Conservation (phyloP, 331 rosid genomes). For the Erythrophleum ivorense region DNA sequence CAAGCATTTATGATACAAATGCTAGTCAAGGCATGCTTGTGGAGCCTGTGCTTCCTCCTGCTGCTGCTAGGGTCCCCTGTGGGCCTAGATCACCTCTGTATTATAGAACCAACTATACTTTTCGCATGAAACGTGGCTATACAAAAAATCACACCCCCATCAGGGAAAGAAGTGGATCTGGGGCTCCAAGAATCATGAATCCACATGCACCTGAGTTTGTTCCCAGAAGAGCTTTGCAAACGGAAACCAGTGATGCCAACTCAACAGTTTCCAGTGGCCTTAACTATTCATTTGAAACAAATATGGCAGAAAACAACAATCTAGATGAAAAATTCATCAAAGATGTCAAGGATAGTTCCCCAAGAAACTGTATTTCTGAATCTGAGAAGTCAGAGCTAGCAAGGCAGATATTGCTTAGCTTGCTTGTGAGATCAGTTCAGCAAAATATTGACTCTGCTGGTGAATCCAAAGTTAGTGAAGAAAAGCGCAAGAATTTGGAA, state of each 20-base stretch:
- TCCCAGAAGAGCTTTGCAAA: constrained; percentile 69
- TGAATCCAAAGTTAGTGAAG: constrained; percentile 47
- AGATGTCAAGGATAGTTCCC: constrained; percentile 35
- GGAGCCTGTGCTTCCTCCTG: constrained; percentile 75
- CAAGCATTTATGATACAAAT: constrained; percentile 68
- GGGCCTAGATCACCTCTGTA: constrained; percentile 90
- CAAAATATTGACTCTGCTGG: constrained; percentile 57
- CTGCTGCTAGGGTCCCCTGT: constrained; percentile 80
- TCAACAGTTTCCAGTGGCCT: constrained; percentile 28
- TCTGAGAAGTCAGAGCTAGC: constrained; percentile 85
- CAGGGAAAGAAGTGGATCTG: constrained; percentile 61
- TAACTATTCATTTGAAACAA: constrained; percentile 22
- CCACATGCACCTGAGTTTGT: constrained; percentile 96
- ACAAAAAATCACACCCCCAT: constrained; percentile 46
- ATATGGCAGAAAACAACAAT: constrained; percentile 46
- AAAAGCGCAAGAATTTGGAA: constrained; percentile 42
- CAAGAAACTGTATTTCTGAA: constrained; percentile 57
- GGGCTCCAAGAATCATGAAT: constrained; percentile 78
- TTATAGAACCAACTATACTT: constrained; percentile 70
- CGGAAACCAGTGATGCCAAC: constrained; percentile 49
- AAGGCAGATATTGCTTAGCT: constrained; percentile 88
- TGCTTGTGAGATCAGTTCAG: constrained; percentile 82
- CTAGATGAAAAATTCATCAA: constrained; percentile 27
- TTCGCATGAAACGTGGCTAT: constrained; percentile 70
- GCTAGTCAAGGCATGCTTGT: constrained; percentile 68